A percentile compares a stretch with the other conserved stretches of the same genome.
phyloP scores from a whole-genome alignment of 202 grass and related monocot genomes.

The Eragrostis tef region DNA sequence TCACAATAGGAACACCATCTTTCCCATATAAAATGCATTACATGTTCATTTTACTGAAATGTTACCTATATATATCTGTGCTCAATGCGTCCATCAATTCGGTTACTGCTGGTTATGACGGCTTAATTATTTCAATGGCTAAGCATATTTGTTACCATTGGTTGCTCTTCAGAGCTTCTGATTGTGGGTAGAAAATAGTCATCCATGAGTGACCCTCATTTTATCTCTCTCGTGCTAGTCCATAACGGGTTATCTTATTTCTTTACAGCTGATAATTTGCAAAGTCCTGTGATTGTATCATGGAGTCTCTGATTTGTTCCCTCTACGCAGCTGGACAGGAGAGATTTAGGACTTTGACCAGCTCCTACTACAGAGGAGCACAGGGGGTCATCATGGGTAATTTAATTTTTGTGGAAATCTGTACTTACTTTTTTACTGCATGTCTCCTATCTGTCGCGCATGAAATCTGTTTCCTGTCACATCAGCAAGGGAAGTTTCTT shows the following conservation, averaged over 20 bases:
- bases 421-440: not conserved
- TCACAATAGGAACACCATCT: not conserved
- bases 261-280: not conserved
- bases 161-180: not conserved
- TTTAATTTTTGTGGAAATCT: not conserved
- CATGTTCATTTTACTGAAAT: not conserved
- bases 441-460: not conserved
- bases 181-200: not conserved
- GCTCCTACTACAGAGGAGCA: conserved; percentile 92
- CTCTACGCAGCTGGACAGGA: conserved; percentile 79
- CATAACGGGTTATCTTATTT: not conserved
- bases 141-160: not conserved
- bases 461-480: not conserved
- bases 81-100: not conserved
- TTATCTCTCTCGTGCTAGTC: not conserved
- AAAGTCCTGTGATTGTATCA: not conserved
- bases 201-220: not conserved
- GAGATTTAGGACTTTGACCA: conserved; percentile 90
- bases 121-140: not conserved
- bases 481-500: not conserved
- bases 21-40: not conserved
- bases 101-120: not conserved
- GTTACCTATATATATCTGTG: not conserved
- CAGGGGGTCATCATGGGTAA: conserved; percentile 94
- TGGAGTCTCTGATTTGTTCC: not conserved